Evolutionary conservation across 306 rosid species (phyloP).

Genomic region (Gastrolobium bilobum): DNA sequence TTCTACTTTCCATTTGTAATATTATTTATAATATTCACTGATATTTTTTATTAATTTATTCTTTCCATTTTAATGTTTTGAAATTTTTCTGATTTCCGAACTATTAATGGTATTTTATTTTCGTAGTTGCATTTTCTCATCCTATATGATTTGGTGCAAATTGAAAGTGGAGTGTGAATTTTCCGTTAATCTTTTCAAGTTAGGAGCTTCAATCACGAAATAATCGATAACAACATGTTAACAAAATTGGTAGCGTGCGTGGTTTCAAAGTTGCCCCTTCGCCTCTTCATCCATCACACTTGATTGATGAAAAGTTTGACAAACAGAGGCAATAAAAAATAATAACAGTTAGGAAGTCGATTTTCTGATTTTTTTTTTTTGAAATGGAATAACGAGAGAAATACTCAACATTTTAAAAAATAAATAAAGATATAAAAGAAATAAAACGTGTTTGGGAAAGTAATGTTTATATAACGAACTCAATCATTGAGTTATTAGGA

Average conservation of each 20-base stretch:
- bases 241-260: neutral
- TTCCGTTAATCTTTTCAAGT: neutral
- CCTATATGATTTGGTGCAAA: neutral
- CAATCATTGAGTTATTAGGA: no score
- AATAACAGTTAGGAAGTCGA: neutral
- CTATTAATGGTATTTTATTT: no score
- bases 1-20: no score
- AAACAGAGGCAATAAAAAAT: neutral
- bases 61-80: no score
- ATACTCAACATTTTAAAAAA: neutral
- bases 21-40: no score
- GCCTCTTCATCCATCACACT: neutral
- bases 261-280: conserved; percentile 22
- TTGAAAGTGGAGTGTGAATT: neutral
- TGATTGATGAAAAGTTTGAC: no score
- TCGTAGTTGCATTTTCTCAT: neutral
- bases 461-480: neutral
- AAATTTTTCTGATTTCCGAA: no score
- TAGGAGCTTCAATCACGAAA: conserved; percentile 14
- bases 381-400: neutral
- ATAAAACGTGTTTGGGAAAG: neutral
- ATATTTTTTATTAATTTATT: no score
- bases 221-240: neutral
- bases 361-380: neutral
- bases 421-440: neutral